A percentile compares a stretch with the other conserved stretches of the same genome.
Evolutionary conservation across 2,329 filamentous ascomycete genomes (phyloP).

Genomic region (Aspergillus sp.): DNA sequence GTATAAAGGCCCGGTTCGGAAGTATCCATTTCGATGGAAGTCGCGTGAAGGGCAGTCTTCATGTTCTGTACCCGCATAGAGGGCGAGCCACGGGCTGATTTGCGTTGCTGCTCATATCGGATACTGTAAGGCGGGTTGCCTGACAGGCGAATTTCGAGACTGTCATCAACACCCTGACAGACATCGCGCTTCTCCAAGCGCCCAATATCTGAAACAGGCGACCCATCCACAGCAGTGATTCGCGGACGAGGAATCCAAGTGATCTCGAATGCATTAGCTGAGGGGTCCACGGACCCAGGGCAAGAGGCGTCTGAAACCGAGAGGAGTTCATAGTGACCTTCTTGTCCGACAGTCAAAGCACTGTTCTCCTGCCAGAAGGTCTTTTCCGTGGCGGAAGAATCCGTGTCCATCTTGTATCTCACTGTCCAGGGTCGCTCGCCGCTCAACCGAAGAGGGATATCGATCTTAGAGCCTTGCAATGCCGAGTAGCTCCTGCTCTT

Average conservation of each 20-base stretch:
- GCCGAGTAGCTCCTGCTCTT: slow-evolving; percentile 72
- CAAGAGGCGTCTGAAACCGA: slow-evolving; percentile 78
- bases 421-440: slow-evolving; percentile 84
- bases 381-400: slow-evolving; percentile 51
- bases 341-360: slow-evolving; percentile 61
- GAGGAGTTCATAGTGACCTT: slow-evolving; percentile 77
- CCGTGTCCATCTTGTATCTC: slow-evolving; percentile 65
- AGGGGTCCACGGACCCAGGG: slow-evolving; percentile 73
- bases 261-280: slow-evolving; percentile 73
- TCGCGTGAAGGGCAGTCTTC: slow-evolving; percentile 72
- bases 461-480: slow-evolving; percentile 71
- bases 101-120: slow-evolving; percentile 76
- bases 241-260: slow-evolving; percentile 82
- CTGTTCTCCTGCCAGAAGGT: slow-evolving; percentile 62
- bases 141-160: slow-evolving; percentile 75
- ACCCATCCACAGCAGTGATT: slow-evolving; percentile 57
- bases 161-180: slow-evolving; percentile 92
- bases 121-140: slow-evolving; percentile 82
- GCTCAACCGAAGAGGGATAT: slow-evolving; percentile 78
- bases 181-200: slow-evolving; percentile 74
- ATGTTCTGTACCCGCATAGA: slow-evolving; percentile 69
- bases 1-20: slow-evolving; percentile 76
- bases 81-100: slow-evolving; percentile 63
- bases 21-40: slow-evolving; percentile 83
- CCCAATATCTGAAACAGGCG: slow-evolving; percentile 50